phyloP scores from a whole-genome alignment of 495 filamentous ascomycete genomes.

The Annulohypoxylon moriforme region DNA sequence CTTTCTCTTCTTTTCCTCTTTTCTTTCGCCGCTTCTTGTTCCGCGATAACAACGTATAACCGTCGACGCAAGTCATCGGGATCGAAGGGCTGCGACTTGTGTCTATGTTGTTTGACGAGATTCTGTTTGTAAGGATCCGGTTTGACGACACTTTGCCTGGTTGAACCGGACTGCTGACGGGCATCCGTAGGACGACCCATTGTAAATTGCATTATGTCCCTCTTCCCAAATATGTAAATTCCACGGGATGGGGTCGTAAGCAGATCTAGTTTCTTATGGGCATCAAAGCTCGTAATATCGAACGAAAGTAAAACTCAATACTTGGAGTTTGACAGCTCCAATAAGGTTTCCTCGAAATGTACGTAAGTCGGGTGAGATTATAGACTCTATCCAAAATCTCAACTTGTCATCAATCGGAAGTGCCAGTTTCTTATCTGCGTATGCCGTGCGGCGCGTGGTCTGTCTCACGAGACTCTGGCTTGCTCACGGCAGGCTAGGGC shows the following conservation, averaged over 20 bases:
- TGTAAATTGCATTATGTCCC: slow-evolving; percentile 35
- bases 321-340: background rate
- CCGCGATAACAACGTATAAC: slow-evolving; percentile 57
- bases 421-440: slow-evolving; percentile 13
- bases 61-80: slow-evolving; percentile 61
- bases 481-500: slow-evolving; percentile 1
- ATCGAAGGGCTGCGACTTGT: slow-evolving; percentile 61
- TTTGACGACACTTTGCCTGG: slow-evolving; percentile 21
- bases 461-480: slow-evolving; percentile 27
- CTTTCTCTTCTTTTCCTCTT: slow-evolving; percentile 23
- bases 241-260: background rate
- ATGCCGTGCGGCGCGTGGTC: slow-evolving; percentile 20
- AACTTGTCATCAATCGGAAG: slow-evolving; percentile 1
- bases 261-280: background rate
- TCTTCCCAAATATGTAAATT: slow-evolving; percentile 3
- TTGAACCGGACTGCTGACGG: slow-evolving; percentile 10
- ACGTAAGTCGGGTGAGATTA: slow-evolving; percentile 8
- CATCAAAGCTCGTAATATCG: slow-evolving; percentile 15
- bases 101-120: slow-evolving; percentile 23
- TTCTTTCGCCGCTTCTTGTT: slow-evolving; percentile 52
- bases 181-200: slow-evolving; percentile 39
- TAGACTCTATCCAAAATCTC: slow-evolving; percentile 5
- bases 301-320: slow-evolving; percentile 13
- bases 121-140: slow-evolving; percentile 30
- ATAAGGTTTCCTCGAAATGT: background rate